Evolutionary conservation across 2,329 filamentous ascomycete genomes (phyloP).

Genomic region (Clonostachys byssicola): DNA sequence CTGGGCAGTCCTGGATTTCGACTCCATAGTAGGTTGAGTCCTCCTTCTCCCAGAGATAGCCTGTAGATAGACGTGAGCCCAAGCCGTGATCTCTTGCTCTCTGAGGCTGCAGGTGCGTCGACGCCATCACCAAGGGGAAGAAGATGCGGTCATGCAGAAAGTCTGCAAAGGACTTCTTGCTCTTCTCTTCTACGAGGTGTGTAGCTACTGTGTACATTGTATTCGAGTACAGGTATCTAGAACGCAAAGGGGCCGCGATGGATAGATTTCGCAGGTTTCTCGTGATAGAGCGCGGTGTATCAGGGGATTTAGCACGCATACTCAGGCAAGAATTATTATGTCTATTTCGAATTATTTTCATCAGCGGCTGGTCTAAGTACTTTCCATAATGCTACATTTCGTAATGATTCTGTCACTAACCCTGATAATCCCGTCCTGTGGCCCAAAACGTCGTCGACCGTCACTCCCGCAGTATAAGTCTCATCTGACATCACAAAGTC

Average conservation of each 20-base stretch:
- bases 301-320: neutral
- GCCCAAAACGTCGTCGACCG: no score
- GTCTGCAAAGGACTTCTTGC: constrained; percentile 8
- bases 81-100: constrained; percentile 9
- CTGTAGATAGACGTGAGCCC: constrained; percentile 9
- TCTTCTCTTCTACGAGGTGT: constrained; percentile 13
- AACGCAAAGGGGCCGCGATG: constrained; percentile 11
- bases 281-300: constrained; percentile 11
- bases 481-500: no score
- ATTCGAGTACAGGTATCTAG: constrained; percentile 16
- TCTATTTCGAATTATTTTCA: no score
- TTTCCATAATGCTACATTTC: no score
- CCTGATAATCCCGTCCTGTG: no score
- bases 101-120: constrained; percentile 13
- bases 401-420: no score
- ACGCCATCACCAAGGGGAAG: constrained; percentile 14
- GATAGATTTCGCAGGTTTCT: constrained; percentile 18
- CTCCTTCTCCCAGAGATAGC: constrained; percentile 10
- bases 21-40: constrained; percentile 1
- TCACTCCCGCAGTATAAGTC: no score
- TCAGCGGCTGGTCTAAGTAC: no score
- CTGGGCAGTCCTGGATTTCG: constrained; percentile 8
- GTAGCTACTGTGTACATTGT: constrained; percentile 19
- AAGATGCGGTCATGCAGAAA: constrained; percentile 15
- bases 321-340: no score